phyloP scores from a whole-genome alignment of 768 basidiomycete genomes.

The Pholiota molesta region DNA sequence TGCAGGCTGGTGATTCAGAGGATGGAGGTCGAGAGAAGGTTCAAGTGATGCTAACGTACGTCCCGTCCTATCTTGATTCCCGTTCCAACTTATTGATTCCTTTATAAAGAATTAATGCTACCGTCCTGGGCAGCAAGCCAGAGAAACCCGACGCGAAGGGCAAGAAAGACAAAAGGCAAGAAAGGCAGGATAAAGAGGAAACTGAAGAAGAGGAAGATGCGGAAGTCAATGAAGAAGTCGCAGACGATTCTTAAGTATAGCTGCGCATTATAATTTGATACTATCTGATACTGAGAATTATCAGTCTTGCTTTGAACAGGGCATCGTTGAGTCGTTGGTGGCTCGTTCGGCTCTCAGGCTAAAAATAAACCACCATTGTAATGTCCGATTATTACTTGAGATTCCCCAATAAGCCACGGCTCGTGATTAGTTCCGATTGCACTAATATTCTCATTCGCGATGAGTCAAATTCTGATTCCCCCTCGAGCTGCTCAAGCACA shows the following conservation, averaged over 20 bases:
- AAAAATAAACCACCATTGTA: no score
- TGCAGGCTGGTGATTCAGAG: constrained; percentile 53
- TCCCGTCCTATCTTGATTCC: constrained; percentile 16
- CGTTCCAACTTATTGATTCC: not conserved
- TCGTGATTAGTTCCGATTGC: no score
- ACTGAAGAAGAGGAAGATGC: constrained; percentile 14
- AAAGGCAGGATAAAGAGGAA: constrained; percentile 22
- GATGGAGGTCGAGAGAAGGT: constrained; percentile 60
- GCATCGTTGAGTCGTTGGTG: no score
- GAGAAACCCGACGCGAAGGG: constrained; percentile 27
- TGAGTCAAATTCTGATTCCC: not conserved
- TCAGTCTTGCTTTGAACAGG: no score
- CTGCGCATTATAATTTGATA: not conserved
- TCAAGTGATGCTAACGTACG: constrained; percentile 74
- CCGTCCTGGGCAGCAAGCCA: constrained; percentile 27
- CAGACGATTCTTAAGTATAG: not conserved
- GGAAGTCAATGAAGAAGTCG: constrained; percentile 1
- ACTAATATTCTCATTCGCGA: not conserved
- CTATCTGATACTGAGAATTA: no score
- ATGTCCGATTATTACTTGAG: no score
- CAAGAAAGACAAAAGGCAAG: constrained; percentile 26
- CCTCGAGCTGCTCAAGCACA: not conserved
- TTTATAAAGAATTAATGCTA: constrained; percentile 62
- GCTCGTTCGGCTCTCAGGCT: no score
- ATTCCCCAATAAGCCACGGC: no score